These are phyloP conservation scores for Solanum chaucha DNA, from an alignment of 257 asterid species.

Conservation along the genomic window DNA sequence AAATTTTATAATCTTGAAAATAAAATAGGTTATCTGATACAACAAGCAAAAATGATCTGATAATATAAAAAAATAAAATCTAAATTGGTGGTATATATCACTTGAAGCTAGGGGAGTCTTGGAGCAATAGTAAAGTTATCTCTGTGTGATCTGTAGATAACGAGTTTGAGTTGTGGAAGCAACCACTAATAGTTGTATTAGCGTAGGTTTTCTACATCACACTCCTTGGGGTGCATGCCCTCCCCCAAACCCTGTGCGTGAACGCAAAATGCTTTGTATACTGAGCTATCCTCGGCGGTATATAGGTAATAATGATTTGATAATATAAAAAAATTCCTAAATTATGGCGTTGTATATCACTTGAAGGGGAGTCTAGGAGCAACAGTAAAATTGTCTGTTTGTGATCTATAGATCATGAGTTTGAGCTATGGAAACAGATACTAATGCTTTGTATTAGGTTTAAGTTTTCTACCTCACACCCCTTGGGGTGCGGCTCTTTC, in stretches of 20 bases:
- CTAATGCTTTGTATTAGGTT: not conserved
- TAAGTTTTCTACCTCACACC: not conserved
- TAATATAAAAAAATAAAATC: fast-evolving
- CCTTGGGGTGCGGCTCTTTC: fast-evolving
- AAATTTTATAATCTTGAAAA: not conserved
- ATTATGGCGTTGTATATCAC: not conserved
- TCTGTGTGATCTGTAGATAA: not conserved
- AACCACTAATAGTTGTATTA: not conserved
- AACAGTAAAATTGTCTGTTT: not conserved
- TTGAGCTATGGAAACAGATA: not conserved
- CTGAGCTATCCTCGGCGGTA: not conserved
- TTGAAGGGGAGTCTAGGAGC: not conserved
- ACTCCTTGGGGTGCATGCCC: not conserved
- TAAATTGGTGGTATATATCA: fast-evolving
- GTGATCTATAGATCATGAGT: not conserved
- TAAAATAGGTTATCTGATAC: not conserved
- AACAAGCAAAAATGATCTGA: fast-evolving
- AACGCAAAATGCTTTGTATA: fast-evolving
- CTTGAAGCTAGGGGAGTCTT: not conserved
- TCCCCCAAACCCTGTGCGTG: not conserved
- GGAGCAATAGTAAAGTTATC: not conserved
- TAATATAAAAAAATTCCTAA: not conserved
- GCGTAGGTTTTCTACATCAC: not conserved
- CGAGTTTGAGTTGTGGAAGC: fast-evolving
- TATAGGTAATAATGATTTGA: not conserved